Percentiles rank a stretch among this genome's conserved stretches.
phyloP scores from a whole-genome alignment of 1,139 yeast genomes.

The Saccharomyces hybrid region DNA sequence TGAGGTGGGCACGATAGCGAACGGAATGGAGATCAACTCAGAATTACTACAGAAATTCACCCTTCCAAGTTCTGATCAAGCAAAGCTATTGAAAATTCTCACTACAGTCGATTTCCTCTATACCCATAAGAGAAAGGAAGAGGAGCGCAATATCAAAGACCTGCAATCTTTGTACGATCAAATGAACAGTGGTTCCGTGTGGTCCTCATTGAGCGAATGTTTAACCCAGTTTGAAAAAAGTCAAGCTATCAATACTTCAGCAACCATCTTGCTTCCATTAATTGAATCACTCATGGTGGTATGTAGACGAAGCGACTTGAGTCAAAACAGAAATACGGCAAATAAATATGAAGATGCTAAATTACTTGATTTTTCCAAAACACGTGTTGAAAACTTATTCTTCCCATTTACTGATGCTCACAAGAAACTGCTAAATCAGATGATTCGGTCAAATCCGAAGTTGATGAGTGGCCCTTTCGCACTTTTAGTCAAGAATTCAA shows the following conservation, averaged over 20 bases:
- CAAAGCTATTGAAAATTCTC: conserved; percentile 71
- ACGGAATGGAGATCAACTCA: conserved; percentile 43
- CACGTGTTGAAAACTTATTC: conserved; percentile 73
- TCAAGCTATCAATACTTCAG: conserved; percentile 51
- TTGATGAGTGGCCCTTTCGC: conserved; percentile 96
- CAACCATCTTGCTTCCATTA: conserved; percentile 76
- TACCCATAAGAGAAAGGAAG: conserved; percentile 30
- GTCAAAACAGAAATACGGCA: conserved; percentile 34
- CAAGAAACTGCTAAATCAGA: conserved; percentile 79
- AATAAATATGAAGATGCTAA: conserved; percentile 49
- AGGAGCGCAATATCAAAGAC: conserved; percentile 25
- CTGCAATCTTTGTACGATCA: conserved; percentile 57
- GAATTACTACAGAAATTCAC: conserved; percentile 61
- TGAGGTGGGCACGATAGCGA: conserved; percentile 38
- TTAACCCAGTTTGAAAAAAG: conserved; percentile 41
- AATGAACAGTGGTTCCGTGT: conserved; percentile 66
- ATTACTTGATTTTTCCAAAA: conserved; percentile 62
- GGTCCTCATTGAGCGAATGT: conserved; percentile 84
- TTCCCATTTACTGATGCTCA: conserved; percentile 88
- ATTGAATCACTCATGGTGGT: conserved; percentile 94
- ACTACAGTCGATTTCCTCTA: conserved; percentile 86
- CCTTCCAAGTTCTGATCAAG: conserved; percentile 78
- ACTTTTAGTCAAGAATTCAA: conserved; percentile 80
- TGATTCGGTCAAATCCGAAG: conserved; percentile 88
- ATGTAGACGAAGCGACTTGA: conserved; percentile 77